phyloP scores from a whole-genome alignment of 2,329 filamentous ascomycete species.

The Magnaporthiopsis incrustans region DNA sequence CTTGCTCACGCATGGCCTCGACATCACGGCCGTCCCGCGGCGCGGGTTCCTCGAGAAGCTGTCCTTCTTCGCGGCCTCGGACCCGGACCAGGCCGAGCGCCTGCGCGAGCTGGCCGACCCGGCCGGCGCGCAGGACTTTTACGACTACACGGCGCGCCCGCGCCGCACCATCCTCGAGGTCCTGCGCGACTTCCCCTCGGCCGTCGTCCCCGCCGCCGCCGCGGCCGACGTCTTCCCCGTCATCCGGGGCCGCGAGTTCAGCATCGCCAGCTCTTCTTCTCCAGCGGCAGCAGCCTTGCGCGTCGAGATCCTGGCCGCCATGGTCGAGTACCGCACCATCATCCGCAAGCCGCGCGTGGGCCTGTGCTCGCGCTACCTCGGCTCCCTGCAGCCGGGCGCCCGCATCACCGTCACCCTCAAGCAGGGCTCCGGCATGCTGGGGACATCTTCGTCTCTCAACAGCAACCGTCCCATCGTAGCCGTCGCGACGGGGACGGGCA shows the following conservation, averaged over 20 bases:
- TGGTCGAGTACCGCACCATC: slow-evolving; percentile 86
- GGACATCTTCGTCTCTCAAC: slow-evolving; percentile 17
- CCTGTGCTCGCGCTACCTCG: slow-evolving; percentile 82
- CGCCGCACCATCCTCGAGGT: slow-evolving; percentile 88
- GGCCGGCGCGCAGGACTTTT: slow-evolving; percentile 75
- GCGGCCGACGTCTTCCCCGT: slow-evolving; percentile 67
- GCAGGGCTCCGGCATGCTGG: slow-evolving; percentile 37
- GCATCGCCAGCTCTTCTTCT: no score
- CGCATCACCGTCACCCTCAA: slow-evolving; percentile 51
- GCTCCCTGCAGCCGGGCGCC: slow-evolving; percentile 49
- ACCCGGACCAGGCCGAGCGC: slow-evolving; percentile 68
- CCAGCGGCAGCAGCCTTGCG: background rate
- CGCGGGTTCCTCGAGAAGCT: slow-evolving; percentile 78
- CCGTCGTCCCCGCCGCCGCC: slow-evolving; percentile 71
- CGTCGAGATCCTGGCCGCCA: slow-evolving; percentile 71
- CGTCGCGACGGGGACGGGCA: slow-evolving; percentile 77
- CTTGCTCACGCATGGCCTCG: slow-evolving; percentile 74
- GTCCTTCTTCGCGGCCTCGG: slow-evolving; percentile 58
- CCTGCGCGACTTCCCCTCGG: slow-evolving; percentile 78
- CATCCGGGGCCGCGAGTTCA: slow-evolving; percentile 87
- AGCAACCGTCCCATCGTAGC: slow-evolving; percentile 57
- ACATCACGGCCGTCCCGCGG: slow-evolving; percentile 82
- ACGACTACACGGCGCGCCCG: slow-evolving; percentile 88
- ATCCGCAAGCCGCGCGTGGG: slow-evolving; percentile 78
- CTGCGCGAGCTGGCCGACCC: slow-evolving; percentile 76